Percentiles rank a stretch among this genome's conserved stretches.
Conservation (phyloP, 345 rosid species). For the Anastatica hierochuntica region DNA sequence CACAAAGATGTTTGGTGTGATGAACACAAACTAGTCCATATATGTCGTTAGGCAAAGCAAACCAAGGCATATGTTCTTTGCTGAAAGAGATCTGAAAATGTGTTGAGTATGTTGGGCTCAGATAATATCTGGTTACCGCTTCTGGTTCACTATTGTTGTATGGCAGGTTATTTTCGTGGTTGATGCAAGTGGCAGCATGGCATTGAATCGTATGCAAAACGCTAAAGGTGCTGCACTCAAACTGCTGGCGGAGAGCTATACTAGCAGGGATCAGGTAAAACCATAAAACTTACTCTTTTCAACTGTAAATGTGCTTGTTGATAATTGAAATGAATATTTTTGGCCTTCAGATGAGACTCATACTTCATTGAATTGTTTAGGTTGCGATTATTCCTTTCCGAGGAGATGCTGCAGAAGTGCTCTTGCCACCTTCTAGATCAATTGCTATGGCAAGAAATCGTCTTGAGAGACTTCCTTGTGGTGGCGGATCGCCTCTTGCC, state of each 20-base stretch:
- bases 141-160: slow-evolving; percentile 7
- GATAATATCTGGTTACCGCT: neutral
- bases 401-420: slow-evolving; percentile 93
- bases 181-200: slow-evolving; percentile 99
- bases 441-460: slow-evolving; percentile 97
- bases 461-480: slow-evolving; percentile 96
- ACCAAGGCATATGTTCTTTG: no score
- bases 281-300: neutral
- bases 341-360: neutral
- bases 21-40: neutral
- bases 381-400: slow-evolving; percentile 94
- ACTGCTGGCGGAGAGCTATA: slow-evolving; percentile 91
- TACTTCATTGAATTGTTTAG: slow-evolving; percentile 31
- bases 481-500: slow-evolving; percentile 97
- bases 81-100: no score
- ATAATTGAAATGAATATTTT: neutral
- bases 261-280: slow-evolving; percentile 96
- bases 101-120: neutral
- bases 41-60: neutral
- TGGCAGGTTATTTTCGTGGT: slow-evolving; percentile 88
- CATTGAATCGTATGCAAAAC: slow-evolving; percentile 92
- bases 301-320: neutral
- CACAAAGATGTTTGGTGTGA: slow-evolving; percentile 4
- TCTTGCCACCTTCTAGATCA: slow-evolving; percentile 92
- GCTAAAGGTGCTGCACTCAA: slow-evolving; percentile 98